Evolutionary conservation across 345 rosid genomes (phyloP), one percentile per base, ranked within the genome.

Genomic region (Lepidium aucheri): DNA sequence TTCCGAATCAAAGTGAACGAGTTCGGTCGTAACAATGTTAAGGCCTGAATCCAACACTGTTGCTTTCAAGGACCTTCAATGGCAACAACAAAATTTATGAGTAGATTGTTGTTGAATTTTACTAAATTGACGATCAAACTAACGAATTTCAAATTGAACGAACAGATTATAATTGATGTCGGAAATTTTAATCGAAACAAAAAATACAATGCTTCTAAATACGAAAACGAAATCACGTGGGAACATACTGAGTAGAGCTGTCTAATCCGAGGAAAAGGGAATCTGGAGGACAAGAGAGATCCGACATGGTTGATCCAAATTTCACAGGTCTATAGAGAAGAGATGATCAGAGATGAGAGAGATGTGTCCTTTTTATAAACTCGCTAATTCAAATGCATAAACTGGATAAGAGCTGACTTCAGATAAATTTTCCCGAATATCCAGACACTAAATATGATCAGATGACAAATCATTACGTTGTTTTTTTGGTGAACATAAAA

Each of bases 231-330:
- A 52, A 62, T 16, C 14, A 44, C 5, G 5, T 14, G 36, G 20
- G 26, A 65, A 77, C 79, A 72, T 83, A 90, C 97, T 90, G 98
- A 4, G 97, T 90, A 30, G 99, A 94, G 74, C 89, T 79, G 50
- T 94, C 99, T 70, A 94, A 70, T 17, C 99, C 99, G 15, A 94
- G 90, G 77, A 90, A 94, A 45, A 90, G 79, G 42, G 95, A 80
- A 68, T 75, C 97, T 0, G 55, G 60, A 52, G 94, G 97, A 74
- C 86, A 88, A 70, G 84, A 70, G 3, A 56, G 52, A 69, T 79
- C 80, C 43, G 62, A 85, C 92, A 89, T 85, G 16, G 60, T 51
- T 59, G 72, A 57, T 72, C 47, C 3, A 17, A 53, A 5, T 1
- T 36, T 60, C 66, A 17, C 17, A 60, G 53, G 16, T 36, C 0